A percentile compares a stretch with the other conserved stretches of the same genome.
Evolutionary conservation across 2,329 filamentous ascomycete species (phyloP).

Genomic region (Elsinoe arachidis): DNA sequence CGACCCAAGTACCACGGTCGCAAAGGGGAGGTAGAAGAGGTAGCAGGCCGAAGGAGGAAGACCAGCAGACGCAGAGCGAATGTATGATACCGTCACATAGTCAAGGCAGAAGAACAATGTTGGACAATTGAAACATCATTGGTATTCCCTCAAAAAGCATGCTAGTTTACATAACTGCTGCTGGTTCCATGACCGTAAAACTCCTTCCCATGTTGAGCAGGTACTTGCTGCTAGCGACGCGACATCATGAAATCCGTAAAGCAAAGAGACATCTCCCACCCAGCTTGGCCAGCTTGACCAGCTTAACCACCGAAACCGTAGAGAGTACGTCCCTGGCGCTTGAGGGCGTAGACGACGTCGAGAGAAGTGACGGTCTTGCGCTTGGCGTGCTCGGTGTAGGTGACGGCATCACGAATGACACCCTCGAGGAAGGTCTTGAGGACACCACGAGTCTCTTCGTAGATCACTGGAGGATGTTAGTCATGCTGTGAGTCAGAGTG

Average conservation of each 20-base stretch:
- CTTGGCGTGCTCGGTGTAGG: conserved; percentile 77
- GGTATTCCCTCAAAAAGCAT: conserved; percentile 6
- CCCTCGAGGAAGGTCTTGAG: conserved; percentile 77
- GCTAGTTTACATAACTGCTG: conserved; percentile 11
- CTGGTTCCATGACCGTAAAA: background rate
- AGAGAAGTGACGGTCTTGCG: conserved; percentile 61
- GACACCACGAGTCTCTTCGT: conserved; percentile 74
- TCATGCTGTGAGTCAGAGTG: background rate
- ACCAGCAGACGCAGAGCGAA: background rate
- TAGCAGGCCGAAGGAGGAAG: background rate
- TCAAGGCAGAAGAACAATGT: background rate
- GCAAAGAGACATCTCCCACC: background rate
- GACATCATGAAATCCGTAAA: conserved; percentile 7
- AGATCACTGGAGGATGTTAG: conserved; percentile 52
- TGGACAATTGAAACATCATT: background rate
- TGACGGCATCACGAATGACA: conserved; percentile 71
- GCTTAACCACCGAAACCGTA: conserved; percentile 60
- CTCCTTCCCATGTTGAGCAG: conserved; percentile 7
- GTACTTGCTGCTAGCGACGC: background rate
- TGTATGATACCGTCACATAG: background rate
- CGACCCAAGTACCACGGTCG: background rate
- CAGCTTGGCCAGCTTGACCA: conserved; percentile 21
- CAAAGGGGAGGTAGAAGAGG: background rate
- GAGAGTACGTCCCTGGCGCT: conserved; percentile 56
- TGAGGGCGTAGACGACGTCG: conserved; percentile 56